Evolutionary conservation across 1,284 basidiomycete species (phyloP).

Genomic region (Trichosporon ovoides): DNA sequence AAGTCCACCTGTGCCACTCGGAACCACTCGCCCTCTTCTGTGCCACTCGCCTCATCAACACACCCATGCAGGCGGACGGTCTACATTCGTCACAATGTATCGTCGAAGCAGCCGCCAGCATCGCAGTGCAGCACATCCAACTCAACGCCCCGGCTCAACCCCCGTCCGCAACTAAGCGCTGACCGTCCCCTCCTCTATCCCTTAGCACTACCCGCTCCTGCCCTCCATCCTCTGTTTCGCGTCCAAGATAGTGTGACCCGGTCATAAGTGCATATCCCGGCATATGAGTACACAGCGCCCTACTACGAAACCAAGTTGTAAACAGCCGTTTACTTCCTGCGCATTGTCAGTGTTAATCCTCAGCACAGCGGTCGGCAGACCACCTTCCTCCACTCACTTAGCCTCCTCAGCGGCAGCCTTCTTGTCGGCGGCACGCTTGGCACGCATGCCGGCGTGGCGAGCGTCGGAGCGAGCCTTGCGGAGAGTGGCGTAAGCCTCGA

Average conservation of each 20-base stretch:
- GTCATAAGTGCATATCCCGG: slow-evolving; percentile 25
- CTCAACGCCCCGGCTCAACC: too few relatives aligned
- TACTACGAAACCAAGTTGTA: slow-evolving; percentile 18
- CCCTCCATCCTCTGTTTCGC: too few relatives aligned
- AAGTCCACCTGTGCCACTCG: too few relatives aligned
- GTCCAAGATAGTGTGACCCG: slow-evolving; percentile 20
- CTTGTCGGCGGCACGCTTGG: slow-evolving; percentile 55
- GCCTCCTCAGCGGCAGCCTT: slow-evolving; percentile 47
- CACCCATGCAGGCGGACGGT: too few relatives aligned
- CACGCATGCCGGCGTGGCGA: slow-evolving; percentile 82
- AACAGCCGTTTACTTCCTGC: slow-evolving; percentile 22
- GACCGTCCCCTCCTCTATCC: too few relatives aligned
- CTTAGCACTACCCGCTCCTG: too few relatives aligned
- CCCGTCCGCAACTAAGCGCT: too few relatives aligned
- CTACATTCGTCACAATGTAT: too few relatives aligned
- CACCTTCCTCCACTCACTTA: slow-evolving; percentile 28
- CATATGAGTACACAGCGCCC: slow-evolving; percentile 26
- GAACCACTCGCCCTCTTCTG: too few relatives aligned
- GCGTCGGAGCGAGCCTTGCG: slow-evolving; percentile 78
- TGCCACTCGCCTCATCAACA: too few relatives aligned
- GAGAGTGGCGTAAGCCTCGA: slow-evolving; percentile 83
- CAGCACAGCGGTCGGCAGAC: not conserved
- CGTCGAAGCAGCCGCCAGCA: too few relatives aligned
- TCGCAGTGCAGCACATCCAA: too few relatives aligned
- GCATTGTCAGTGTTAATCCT: not conserved